Evolutionary conservation across 2,329 filamentous ascomycete genomes (phyloP).

Genomic region (Coniella vitis): DNA sequence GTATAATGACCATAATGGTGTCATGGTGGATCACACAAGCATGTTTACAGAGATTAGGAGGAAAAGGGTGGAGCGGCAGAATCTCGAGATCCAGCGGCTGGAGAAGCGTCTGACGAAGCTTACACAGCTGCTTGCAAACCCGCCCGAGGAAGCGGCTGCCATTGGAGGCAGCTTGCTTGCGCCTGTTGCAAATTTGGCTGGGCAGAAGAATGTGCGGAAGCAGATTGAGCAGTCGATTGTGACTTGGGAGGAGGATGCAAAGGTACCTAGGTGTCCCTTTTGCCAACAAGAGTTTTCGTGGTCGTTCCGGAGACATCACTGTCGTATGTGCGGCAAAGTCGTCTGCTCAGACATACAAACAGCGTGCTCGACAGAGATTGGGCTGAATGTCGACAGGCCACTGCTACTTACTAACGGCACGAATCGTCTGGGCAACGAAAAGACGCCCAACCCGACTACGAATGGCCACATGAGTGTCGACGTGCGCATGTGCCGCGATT

Average conservation of each 20-base stretch:
- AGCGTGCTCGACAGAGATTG: slow-evolving; percentile 76
- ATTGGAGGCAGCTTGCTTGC: slow-evolving; percentile 46
- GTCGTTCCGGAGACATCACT: slow-evolving; percentile 90
- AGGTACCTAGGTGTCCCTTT: slow-evolving; percentile 77
- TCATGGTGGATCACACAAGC: slow-evolving; percentile 64
- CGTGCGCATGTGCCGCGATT: slow-evolving; percentile 88
- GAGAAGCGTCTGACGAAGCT: slow-evolving; percentile 90
- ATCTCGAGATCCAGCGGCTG: slow-evolving; percentile 79
- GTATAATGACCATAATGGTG: slow-evolving; percentile 81
- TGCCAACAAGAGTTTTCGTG: slow-evolving; percentile 96
- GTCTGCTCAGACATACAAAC: slow-evolving; percentile 86
- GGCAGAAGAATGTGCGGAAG: slow-evolving; percentile 71
- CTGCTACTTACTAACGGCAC: slow-evolving; percentile 11
- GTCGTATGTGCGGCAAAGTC: slow-evolving; percentile 84
- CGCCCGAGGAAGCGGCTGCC: slow-evolving; percentile 57
- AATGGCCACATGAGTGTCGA: slow-evolving; percentile 61
- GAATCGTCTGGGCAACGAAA: slow-evolving; percentile 32
- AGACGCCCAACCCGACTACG: slow-evolving; percentile 23
- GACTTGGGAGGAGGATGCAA: slow-evolving; percentile 87
- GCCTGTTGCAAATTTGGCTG: slow-evolving; percentile 54
- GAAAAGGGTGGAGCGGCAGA: slow-evolving; percentile 74
- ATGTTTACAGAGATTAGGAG: slow-evolving; percentile 65
- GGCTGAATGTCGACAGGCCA: slow-evolving; percentile 57
- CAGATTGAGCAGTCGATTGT: slow-evolving; percentile 85
- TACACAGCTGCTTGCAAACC: slow-evolving; percentile 72